Evolutionary conservation across 345 rosid species (phyloP), one percentile per base, ranked within the genome.

Genomic region (Salix udensis): DNA sequence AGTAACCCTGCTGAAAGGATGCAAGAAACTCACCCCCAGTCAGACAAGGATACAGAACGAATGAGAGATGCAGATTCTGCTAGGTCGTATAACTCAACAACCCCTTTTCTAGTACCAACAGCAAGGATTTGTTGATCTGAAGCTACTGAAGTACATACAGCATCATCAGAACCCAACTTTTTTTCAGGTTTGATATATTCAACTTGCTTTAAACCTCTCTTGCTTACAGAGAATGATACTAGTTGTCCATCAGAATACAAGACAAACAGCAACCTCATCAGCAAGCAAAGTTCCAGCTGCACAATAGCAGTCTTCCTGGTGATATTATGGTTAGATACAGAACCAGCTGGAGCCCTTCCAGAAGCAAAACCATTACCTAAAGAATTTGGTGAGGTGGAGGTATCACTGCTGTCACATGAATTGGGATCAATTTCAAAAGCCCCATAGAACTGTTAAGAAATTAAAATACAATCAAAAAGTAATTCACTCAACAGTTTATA

Each of bases 61-160:
- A 96, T 87, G 69, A 86, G 92, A 48, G 89, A 92, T 28, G 80
- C 85, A 23, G 94, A 87, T 74, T 92, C 90, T 58, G 91, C 86
- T 60, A 93, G 82, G 83, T 93, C 94, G 81, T 92, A 93, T 67
- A 96, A 86, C 75, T 96, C 97, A 70, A 93, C 97, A 83, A 84
- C 81, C 73, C 97, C 98, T 84, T 88, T 91, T 82, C 87, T 91
- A 73, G 98, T 96, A 78, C 99, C 99, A 76, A 96, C 96, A 21
- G 99, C 99, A 72, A 96, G 89, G 76, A 96, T 86, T 83, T 92
- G 96, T 81, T 93, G 98, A 83, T 91, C 99, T 73, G 91, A 81
- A 81, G 97, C 97, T 80, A 90, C 81, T 19, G 98, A 91, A 72
- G 87, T 80, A 80, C 99, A 93, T 53, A 89, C 92, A 76, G 91